Conservation (phyloP, 108 stramenopile genomes). For the Craspedostauros australis region DNA sequence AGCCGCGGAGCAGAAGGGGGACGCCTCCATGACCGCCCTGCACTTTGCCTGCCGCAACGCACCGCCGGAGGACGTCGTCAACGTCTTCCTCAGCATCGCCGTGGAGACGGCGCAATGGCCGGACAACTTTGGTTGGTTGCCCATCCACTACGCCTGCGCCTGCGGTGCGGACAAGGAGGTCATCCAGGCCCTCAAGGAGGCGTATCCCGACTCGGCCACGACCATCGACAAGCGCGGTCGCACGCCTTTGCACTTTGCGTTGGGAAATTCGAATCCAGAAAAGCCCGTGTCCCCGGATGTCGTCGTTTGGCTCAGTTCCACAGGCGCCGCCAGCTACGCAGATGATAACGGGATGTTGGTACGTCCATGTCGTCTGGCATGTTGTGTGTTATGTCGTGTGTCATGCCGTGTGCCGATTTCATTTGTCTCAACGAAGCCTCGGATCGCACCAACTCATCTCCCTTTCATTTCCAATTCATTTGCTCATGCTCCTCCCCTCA, state of each 20-base stretch:
- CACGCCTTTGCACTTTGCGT: conserved; percentile 63
- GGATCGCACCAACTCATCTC: neutral
- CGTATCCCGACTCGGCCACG: conserved; percentile 54
- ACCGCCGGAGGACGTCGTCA: conserved; percentile 54
- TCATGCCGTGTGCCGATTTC: neutral
- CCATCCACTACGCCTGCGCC: conserved; percentile 72
- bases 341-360: conserved; percentile 79
- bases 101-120: conserved; percentile 51
- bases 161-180: conserved; percentile 53
- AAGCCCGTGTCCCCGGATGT: conserved; percentile 34
- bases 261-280: conserved; percentile 41
- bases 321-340: conserved; percentile 47
- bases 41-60: conserved; percentile 55
- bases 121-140: conserved; percentile 69
- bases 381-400: conserved; percentile 1
- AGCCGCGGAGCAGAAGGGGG: conserved; percentile 54
- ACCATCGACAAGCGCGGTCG: conserved; percentile 54
- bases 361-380: too few relatives aligned
- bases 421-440: neutral
- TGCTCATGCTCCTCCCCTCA: too few relatives aligned
- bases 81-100: conserved; percentile 47
- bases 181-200: conserved; percentile 41
- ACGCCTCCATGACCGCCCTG: conserved; percentile 55
- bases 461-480: too few relatives aligned
- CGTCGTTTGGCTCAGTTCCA: conserved; percentile 41